Base-by-base conservation (phyloP, 2,329 filamentous ascomycete genomes). In the Aspergillus transmontanensis region DNA sequence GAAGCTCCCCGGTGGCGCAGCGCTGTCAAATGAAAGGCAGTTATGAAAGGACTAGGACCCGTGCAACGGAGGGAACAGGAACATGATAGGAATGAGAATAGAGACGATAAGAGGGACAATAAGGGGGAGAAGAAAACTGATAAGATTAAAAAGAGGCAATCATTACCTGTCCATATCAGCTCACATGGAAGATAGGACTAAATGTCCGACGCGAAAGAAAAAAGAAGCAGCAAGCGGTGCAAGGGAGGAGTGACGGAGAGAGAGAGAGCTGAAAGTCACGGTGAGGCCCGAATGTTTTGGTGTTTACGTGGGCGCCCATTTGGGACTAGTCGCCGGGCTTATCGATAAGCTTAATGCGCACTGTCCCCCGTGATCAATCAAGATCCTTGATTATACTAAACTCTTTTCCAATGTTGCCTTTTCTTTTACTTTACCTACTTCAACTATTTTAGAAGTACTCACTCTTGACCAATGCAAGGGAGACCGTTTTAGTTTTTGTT, bases 341-440 rank as follows among this genome's bases (percentile, higher is more conserved):
- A 79, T 79, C 77, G 77, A 79, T 79, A 79, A 79, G 76, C 76
- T 78, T 78, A 77, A 74, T 72, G 65, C 58, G 59, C 60, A 69
- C 67, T 64, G 63, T 64, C 66, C 61, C 54, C 41, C 32, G 28
- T 62, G 45, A 41, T 54, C 41, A 43, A 41, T 41, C 39, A 41
- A 36, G 34, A 36, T 36, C 34, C 34, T 36, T 16, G 34, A 16
- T 36, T 16, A 36, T 36, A 36, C 34, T 14, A 36, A 36, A 7
- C 1, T 36, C 34, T 36, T 14, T 36, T 36, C 14, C 14, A 36
- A 36, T 36, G 34, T 6, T 6, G 6, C 16, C 16, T 36, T 36
- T 36, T 34, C 5, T 34, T 5, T 14, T 36, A 5, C 12, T 36
- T 36, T 4, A 14, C 12, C 12, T 14, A 36, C 12, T 36, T 36